Conservation (phyloP, 2,329 filamentous ascomycete species). For the Ceratocystis albifundus region DNA sequence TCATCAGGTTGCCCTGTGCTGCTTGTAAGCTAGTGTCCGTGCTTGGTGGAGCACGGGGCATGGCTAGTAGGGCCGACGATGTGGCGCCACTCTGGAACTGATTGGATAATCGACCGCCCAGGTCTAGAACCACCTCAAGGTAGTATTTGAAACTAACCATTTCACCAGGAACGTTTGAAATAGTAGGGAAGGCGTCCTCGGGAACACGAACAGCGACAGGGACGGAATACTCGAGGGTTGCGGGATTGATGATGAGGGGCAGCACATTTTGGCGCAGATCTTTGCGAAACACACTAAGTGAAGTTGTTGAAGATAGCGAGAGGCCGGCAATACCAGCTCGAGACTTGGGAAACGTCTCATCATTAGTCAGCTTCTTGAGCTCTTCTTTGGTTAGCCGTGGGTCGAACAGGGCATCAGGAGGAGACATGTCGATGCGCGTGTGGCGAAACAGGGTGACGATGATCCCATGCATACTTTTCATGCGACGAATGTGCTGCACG, state of each 20-base stretch:
- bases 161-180: slow-evolving; percentile 73
- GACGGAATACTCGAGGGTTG: slow-evolving; percentile 63
- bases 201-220: slow-evolving; percentile 77
- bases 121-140: slow-evolving; percentile 81
- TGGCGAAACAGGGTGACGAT: slow-evolving; percentile 88
- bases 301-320: slow-evolving; percentile 73
- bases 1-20: slow-evolving; percentile 40
- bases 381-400: slow-evolving; percentile 46
- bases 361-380: slow-evolving; percentile 59
- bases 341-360: slow-evolving; percentile 79
- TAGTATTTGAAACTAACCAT: slow-evolving; percentile 96
- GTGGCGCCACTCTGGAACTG: slow-evolving; percentile 55
- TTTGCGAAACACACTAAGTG: slow-evolving; percentile 88
- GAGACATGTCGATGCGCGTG: slow-evolving; percentile 72
- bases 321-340: slow-evolving; percentile 76
- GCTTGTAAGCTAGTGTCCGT: slow-evolving; percentile 36
- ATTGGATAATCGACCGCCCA: slow-evolving; percentile 74
- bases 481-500: slow-evolving; percentile 75
- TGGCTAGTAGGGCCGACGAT: slow-evolving; percentile 32
- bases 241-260: slow-evolving; percentile 77
- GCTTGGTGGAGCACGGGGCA: slow-evolving; percentile 26
- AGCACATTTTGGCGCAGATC: slow-evolving; percentile 82
- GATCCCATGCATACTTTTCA: slow-evolving; percentile 85
- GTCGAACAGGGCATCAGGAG: slow-evolving; percentile 41
- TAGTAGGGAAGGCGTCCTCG: slow-evolving; percentile 84